Base-by-base conservation (phyloP, 495 filamentous ascomycete genomes). In the Xylaria cubensis region DNA sequence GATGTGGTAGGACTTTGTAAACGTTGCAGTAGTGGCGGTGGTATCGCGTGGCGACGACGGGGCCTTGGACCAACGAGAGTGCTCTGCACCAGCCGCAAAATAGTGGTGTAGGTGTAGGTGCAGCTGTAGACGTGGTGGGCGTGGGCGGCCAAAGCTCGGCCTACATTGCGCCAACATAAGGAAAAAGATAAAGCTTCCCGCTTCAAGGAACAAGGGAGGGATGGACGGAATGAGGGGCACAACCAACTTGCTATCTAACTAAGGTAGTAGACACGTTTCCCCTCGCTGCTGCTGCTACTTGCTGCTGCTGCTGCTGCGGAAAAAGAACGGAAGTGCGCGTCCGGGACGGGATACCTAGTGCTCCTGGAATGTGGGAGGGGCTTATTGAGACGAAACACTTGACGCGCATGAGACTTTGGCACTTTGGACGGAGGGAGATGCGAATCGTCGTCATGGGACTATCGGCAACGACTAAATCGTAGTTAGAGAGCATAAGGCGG, bases 71-170 rank as follows among this genome's bases (percentile, higher is more conserved):
- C 59, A 55, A 62, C 69, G 59, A 15, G 69, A 71, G 10, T 39
- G 65, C 48, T 32, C 65, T 67, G 72, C 64, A 64, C 74, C 77
- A 75, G 74, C 61, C 71, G 78, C 73, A 68, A 79, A 67, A 79
- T 74, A 73, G 59, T 80, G 75, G 74, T 75, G 72, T 63, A 76
- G 69, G 75, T 15, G 44, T 46, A 46, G 12, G 44, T 13, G 39
- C 10, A 19, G 12, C 13, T 13, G 39, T 10, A 36, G 69, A 74
- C 17, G 44, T 46, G 19, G 39, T 42, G 12, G 39, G 39, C 39
- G 39, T 42, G 39, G 17, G 44, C 80, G 64, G 72, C 79, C 75
- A 71, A 75, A 62, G 69, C 75, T 69, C 55, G 73, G 73, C 74
- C 73, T 70, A 64, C 71, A 69, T 71, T 73, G 77, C 29, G 70